Evolutionary conservation across 441 rosid species (phyloP).

Genomic region (Kokia cookei): DNA sequence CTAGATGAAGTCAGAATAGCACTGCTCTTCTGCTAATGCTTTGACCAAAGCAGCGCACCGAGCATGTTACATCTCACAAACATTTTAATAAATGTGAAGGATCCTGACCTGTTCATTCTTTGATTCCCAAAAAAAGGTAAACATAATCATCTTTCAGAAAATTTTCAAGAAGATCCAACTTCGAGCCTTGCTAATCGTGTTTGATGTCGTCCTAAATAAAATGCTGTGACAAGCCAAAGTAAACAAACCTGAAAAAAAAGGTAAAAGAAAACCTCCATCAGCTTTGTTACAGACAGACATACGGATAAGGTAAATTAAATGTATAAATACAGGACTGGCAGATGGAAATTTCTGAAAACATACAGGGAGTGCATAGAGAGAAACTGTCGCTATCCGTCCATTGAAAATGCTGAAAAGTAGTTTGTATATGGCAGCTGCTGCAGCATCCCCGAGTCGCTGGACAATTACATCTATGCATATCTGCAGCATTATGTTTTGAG

Average conservation of each 20-base stretch:
- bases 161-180: conserved; percentile 23
- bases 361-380: conserved; percentile 84
- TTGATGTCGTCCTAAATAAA: conserved; percentile 73
- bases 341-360: neutral
- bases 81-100: neutral
- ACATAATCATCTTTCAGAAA: neutral
- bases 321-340: neutral
- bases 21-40: neutral
- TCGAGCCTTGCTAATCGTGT: conserved; percentile 62
- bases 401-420: conserved; percentile 62
- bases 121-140: neutral
- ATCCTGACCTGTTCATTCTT: neutral
- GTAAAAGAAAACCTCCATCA: neutral
- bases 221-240: conserved; percentile 70
- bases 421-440: conserved; percentile 88
- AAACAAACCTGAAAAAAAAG: conserved; percentile 46
- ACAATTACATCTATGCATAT: conserved; percentile 88
- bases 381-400: conserved; percentile 60
- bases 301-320: neutral
- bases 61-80: neutral
- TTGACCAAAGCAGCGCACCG: neutral
- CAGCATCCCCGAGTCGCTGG: conserved; percentile 94
- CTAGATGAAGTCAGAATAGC: neutral
- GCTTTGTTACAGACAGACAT: neutral
- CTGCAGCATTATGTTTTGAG: conserved; percentile 33